Percentiles rank a stretch among this genome's conserved stretches.
phyloP scores from a whole-genome alignment of 164 flowering plant species.

The Cinnamomum chago region DNA sequence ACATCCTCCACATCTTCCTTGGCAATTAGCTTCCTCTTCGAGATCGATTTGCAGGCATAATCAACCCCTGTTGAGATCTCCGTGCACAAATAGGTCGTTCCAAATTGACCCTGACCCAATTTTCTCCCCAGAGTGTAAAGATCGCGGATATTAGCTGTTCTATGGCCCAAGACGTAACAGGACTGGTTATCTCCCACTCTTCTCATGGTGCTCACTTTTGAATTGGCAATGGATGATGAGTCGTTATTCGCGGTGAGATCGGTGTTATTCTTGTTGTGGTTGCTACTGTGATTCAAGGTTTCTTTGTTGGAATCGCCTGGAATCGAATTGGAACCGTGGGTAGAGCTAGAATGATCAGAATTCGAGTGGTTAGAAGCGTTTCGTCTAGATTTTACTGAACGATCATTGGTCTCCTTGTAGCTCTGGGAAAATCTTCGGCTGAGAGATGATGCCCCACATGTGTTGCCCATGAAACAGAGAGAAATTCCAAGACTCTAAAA shows the following conservation, averaged over 20 bases:
- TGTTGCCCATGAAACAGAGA: conserved; percentile 89
- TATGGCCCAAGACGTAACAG: conserved; percentile 78
- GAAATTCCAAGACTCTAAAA: conserved; percentile 15
- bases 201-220: conserved; percentile 53
- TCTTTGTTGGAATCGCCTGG: conserved; percentile 44
- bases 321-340: conserved; percentile 27
- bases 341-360: conserved; percentile 32
- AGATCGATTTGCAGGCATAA: conserved; percentile 80
- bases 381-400: conserved; percentile 30
- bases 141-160: conserved; percentile 74
- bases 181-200: conserved; percentile 51
- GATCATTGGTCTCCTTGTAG: conserved; percentile 53
- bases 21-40: conserved; percentile 82
- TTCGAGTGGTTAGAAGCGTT: conserved; percentile 34
- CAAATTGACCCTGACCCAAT: conserved; percentile 92
- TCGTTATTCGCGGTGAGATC: neutral
- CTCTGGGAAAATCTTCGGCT: conserved; percentile 56
- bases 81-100: conserved; percentile 73
- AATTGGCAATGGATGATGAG: conserved; percentile 19
- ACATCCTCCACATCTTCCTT: conserved; percentile 89
- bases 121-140: conserved; percentile 79
- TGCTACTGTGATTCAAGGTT: conserved; percentile 14
- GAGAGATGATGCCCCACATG: conserved; percentile 96
- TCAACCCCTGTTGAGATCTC: conserved; percentile 60
- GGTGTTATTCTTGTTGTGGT: conserved; percentile 2